phyloP scores from a whole-genome alignment of 768 basidiomycete species.

The Leccinum disarticulatum region DNA sequence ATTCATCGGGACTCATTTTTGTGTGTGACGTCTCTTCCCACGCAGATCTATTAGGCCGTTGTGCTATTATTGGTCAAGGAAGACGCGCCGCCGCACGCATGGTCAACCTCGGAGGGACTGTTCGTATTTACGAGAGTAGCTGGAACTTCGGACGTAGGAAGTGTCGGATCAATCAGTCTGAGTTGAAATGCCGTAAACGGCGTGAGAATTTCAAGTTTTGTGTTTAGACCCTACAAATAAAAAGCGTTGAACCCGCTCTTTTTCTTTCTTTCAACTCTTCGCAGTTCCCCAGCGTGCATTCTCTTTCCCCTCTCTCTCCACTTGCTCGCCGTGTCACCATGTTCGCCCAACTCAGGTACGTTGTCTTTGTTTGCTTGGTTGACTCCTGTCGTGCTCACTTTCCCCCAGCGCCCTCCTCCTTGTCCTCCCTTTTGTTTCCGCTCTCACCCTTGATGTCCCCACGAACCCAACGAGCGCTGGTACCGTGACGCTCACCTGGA shows the following conservation, averaged over 20 bases:
- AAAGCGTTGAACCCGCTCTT: slow-evolving; percentile 10
- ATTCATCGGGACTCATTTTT: neutral
- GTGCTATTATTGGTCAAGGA: slow-evolving; percentile 1
- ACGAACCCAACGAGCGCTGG: slow-evolving; percentile 34
- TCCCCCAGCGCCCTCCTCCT: slow-evolving; percentile 40
- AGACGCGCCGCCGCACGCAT: neutral
- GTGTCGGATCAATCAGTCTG: slow-evolving; percentile 4
- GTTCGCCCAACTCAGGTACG: slow-evolving; percentile 51
- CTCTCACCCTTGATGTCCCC: slow-evolving; percentile 44
- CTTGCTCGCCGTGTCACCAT: slow-evolving; percentile 34
- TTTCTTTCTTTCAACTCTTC: slow-evolving; percentile 4
- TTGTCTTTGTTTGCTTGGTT: neutral
- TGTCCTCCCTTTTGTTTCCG: slow-evolving; percentile 45
- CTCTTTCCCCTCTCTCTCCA: neutral
- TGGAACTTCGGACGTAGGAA: neutral
- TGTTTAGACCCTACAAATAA: slow-evolving; percentile 19
- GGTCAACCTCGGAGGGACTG: neutral
- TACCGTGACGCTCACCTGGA: slow-evolving; percentile 48
- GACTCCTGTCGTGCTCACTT: neutral
- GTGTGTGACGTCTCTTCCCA: slow-evolving; percentile 17
- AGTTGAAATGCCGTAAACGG: slow-evolving; percentile 13
- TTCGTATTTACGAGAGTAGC: neutral
- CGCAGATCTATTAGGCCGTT: slow-evolving; percentile 33
- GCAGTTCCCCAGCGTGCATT: slow-evolving; percentile 19
- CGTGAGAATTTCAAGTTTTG: slow-evolving; percentile 23